Evolutionary conservation across 495 filamentous ascomycete genomes (phyloP), one percentile per base, ranked within the genome.

Genomic region (Glonium stellatum): DNA sequence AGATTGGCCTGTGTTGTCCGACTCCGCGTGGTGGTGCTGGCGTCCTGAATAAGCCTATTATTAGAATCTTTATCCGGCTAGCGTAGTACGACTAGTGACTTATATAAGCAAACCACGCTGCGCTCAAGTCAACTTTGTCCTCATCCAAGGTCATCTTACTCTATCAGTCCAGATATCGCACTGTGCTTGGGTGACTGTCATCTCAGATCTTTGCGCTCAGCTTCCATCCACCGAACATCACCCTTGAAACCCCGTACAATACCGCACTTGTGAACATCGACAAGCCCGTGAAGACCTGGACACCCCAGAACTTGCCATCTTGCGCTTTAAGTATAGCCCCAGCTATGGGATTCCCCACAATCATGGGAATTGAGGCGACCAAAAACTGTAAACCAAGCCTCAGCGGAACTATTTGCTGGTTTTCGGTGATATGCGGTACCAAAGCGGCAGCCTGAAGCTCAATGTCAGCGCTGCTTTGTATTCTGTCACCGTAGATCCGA

Each of bases 321-420:
- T 85, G 75, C 15, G 72, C 70, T 1, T 67, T 68, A 1, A 89
- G 73, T 44, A 93, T 75, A 0, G 84, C 86, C 10, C 89, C 88
- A 5, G 82, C 88, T 67, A 92, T 89, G 0, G 89, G 89, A 42
- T 77, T 83, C 4, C 86, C 86, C 0, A 81, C 84, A 54, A 93
- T 70, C 0, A 82, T 84, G 22, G 84, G 88, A 53, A 90, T 68
- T 39, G 36, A 39, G 36, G 36, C 36, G 36, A 39, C 36, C 15
- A 39, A 15, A 39, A 39, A 39, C 36, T 39, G 36, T 39, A 39
- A 39, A 39, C 36, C 36, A 39, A 39, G 36, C 36, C 36, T 39
- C 36, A 39, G 36, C 36, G 36, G 36, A 15, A 39, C 36, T 15
- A 15, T 39, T 39, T 39, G 36, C 36, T 39, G 36, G 15, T 39